These are phyloP conservation scores for Lipomyces yamanashiensis DNA, from an alignment of 805 yeast species.

Conservation along the genomic window DNA sequence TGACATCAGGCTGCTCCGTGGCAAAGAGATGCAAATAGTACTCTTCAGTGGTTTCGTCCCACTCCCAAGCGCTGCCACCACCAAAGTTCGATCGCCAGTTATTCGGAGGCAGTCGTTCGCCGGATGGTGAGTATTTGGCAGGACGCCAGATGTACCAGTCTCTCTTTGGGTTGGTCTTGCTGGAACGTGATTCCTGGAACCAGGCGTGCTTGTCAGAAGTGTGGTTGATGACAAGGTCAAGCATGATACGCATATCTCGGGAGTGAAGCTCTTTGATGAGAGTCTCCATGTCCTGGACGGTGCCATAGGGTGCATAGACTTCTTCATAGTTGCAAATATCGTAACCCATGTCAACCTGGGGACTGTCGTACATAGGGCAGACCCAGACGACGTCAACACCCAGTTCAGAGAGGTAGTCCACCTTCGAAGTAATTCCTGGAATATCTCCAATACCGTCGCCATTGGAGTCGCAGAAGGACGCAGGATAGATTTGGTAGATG, in stretches of 20 bases:
- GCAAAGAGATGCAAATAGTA: slow-evolving; percentile 62
- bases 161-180: slow-evolving; percentile 58
- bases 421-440: slow-evolving; percentile 55
- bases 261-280: slow-evolving; percentile 55
- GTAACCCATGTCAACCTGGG: slow-evolving; percentile 67
- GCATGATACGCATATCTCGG: slow-evolving; percentile 56
- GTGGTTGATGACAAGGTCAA: slow-evolving; percentile 65
- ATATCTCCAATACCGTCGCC: slow-evolving; percentile 65
- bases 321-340: slow-evolving; percentile 61
- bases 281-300: slow-evolving; percentile 57
- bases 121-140: slow-evolving; percentile 58
- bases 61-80: slow-evolving; percentile 63
- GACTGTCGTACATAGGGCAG: slow-evolving; percentile 62
- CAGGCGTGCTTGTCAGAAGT: slow-evolving; percentile 53
- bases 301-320: slow-evolving; percentile 58
- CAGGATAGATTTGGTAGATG: slow-evolving; percentile 62
- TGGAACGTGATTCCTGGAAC: slow-evolving; percentile 56
- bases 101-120: slow-evolving; percentile 59
- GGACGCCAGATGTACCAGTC: slow-evolving; percentile 68
- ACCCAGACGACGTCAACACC: slow-evolving; percentile 62
- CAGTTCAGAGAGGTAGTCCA: slow-evolving; percentile 56
- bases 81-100: slow-evolving; percentile 61
- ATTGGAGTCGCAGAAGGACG: slow-evolving; percentile 63
- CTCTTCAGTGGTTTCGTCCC: slow-evolving; percentile 58
- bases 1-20: slow-evolving; percentile 61